Evolutionary conservation across 441 rosid genomes (phyloP), one percentile per base, ranked within the genome.

Genomic region (Gossypium davidsonii): DNA sequence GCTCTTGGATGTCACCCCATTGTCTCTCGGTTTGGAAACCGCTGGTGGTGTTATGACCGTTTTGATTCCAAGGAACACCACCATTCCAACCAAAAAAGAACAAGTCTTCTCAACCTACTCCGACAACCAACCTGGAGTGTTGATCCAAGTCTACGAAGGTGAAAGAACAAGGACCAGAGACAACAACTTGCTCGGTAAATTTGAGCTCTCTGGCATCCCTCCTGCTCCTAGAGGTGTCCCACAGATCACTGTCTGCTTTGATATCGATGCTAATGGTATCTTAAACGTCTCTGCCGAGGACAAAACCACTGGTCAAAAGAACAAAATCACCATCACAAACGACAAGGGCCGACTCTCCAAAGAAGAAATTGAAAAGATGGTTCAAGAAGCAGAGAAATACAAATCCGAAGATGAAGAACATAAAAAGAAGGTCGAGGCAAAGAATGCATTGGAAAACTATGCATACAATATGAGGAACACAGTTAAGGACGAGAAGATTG

Each of bases 391-490:
- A 1, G 90, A 88, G 83, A 86, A 86, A 74, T 84, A 88, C 82
- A 88, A 88, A 73, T 80, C 87, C 0, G 91, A 88, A 62, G 91
- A 88, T 1, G 88, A 88, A 52, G 90, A 88, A 62, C 87, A 83
- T 81, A 86, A 83, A 74, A 88, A 84, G 82, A 88, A 86, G 76
- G 86, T 81, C 0, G 87, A 88, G 21, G 80, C 91, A 20, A 88
- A 82, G 78, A 86, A 88, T 12, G 83, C 89, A 37, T 75, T 88
- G 18, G 91, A 88, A 80, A 86, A 88, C 56, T 88, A 88, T 44
- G 81, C 91, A 0, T 86, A 86, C 82, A 84, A 84, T 84, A 86
- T 86, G 91, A 80, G 90, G 42, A 88, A 88, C 85, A 88, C 89
- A 2, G 72, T 84, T 57, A 83, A 80, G 26, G 90, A 84, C 2